Evolutionary conservation across 257 asterid species (phyloP), one percentile per base, ranked within the genome.

Genomic region (Lithospermum erythrorhizon): DNA sequence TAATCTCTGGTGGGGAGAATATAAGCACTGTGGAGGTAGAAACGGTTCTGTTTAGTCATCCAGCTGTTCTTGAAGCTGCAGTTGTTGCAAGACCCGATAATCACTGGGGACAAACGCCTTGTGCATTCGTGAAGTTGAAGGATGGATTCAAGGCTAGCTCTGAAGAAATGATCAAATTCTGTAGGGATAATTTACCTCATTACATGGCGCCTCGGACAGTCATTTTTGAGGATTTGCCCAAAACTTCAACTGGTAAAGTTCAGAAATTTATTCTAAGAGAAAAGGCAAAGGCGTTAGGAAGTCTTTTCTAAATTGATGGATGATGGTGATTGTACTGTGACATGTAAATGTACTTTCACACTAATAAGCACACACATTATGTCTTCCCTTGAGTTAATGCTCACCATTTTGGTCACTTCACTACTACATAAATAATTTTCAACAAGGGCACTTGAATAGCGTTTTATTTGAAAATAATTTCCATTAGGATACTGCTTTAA

Each of bases 181-280:
- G 59, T 55, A 14, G 59, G 17, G 25, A 55, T 21, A 17, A 13
- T 55, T 22, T 55, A 6, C 59, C 59, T 15, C 59, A 55, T 21
- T 55, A 55, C 59, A 55, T 55, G 59, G 59, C 59, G 4, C 59
- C 59, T 55, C 32, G 59, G 9, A 55, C 27, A 3, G 59, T 55
- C 6, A 24, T 55, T 55, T 55, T 55, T 32, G 37, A 47, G 62
- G 55, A 70, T 61, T 57, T 21, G 5, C 57, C 51, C 16, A 53
- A 11, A 65, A 70, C 72, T 54, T 22, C 58, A 59, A 37, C 24
- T 22, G 61, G 68, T 62, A 70, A 9, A 25, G 30, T 30, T 51
- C 65, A 27, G 9, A 59, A 53, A 65, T 53, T 32, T 24, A 22
- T 55, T 8, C 59, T 55, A n/a, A 22, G 25, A 9, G 18, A 55